A percentile compares a stretch with the other conserved stretches of the same genome.
phyloP scores from a whole-genome alignment of 768 basidiomycete species.

The Kwoniella mangroviensis region DNA sequence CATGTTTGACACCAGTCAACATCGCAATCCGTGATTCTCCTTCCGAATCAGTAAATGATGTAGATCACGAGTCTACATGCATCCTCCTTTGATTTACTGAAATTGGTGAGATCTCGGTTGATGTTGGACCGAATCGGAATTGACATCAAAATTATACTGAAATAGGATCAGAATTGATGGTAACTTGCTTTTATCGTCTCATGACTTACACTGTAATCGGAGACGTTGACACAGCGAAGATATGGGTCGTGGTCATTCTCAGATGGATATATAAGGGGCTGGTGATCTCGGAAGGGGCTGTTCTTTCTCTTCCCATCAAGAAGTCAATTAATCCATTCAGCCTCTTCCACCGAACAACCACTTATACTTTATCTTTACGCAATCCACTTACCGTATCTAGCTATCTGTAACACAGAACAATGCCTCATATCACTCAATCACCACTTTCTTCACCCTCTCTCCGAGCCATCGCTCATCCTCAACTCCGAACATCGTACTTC shows the following conservation, averaged over 20 bases:
- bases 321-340: background rate
- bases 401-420: constrained; percentile 11
- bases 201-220: background rate
- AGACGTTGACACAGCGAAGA: background rate
- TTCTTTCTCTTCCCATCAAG: background rate
- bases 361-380: no score
- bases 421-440: constrained; percentile 24
- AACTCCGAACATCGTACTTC: constrained; percentile 22
- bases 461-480: constrained; percentile 24
- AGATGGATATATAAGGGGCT: constrained; percentile 9
- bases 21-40: background rate
- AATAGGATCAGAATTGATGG: background rate
- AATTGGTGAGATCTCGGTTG: background rate
- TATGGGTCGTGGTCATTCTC: background rate
- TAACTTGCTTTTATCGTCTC: background rate
- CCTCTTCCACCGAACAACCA: background rate
- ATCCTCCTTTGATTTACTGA: background rate
- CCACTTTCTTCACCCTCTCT: constrained; percentile 27
- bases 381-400: no score
- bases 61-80: background rate
- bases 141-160: background rate
- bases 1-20: background rate
- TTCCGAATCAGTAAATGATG: background rate
- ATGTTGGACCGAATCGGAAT: constrained; percentile 10
- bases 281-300: background rate